Base-by-base conservation (phyloP, 1,284 basidiomycete species). In the Moesziomyces parantarcticus region DNA sequence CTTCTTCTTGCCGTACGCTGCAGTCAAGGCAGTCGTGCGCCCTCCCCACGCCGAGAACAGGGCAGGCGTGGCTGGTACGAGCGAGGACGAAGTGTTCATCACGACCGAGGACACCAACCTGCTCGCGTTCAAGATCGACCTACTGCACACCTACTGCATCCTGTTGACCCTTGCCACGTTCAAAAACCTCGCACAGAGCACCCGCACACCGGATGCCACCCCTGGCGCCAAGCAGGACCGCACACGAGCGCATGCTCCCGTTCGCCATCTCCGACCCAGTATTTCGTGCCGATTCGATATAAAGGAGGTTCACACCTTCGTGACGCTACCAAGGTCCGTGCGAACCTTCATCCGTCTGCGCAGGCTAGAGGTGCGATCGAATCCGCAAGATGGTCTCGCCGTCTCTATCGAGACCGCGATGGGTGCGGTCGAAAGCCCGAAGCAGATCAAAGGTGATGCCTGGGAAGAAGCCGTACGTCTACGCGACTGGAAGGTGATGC, bases 381-480 rank as follows among this genome's bases (percentile, higher is more conserved):
- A 81, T 25, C 54, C 53, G 14, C 51, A 63, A 0, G 64, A 70
- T 9, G 73, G 75, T 0, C 36, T 84, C 3, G 63, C 70, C 3
- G 55, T 85, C 14, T 69, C 68, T 1, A 76, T 84, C 25, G 85
- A 85, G 20, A 84, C 82, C 32, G 71, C 85, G 3, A 76, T 87
- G 49, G 75, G 84, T 13, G 87, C 86, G 46, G 87, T 88, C 6
- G 85, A 86, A 10, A 86, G 73, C 39, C 66, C 63, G 7, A 64
- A 65, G 49, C 69, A 60, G 26, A 11, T 41, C 44, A 50, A 46
- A 3, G 45, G 48, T 22, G 62, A 60, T n/a, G 85, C 86, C 62
- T 97, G 94, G 93, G 92, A 93, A 69, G 92, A 96, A 80, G 85
- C 95, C 1, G 84, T 88, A 10, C 88, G 88, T 16, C 80, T 96